phyloP scores from a whole-genome alignment of 345 rosid species.

The Litchi chinensis region DNA sequence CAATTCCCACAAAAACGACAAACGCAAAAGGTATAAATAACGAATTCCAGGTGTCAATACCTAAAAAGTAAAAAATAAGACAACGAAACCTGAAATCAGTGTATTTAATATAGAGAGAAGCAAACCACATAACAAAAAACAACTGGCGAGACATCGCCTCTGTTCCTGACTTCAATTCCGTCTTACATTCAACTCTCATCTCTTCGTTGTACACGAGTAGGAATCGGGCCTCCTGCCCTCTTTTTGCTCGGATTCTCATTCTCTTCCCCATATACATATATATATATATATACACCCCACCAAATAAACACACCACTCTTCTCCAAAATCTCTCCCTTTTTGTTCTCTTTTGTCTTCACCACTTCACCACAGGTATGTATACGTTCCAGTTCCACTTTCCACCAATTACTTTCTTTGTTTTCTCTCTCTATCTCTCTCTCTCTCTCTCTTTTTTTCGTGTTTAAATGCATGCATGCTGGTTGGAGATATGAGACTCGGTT shows the following conservation, averaged over 20 bases:
- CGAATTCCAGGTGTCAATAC: background rate
- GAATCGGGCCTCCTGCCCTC: conserved; percentile 19
- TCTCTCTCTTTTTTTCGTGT: background rate
- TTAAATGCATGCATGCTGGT: background rate
- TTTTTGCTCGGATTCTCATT: background rate
- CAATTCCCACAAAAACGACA: no score
- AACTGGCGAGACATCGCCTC: background rate
- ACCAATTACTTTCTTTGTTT: background rate
- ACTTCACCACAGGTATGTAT: background rate
- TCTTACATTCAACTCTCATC: background rate
- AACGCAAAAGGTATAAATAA: background rate
- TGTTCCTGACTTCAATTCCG: background rate
- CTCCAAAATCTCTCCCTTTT: background rate
- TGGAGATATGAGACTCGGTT: background rate
- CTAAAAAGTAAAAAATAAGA: no score
- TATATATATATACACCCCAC: no score
- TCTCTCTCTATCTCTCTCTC: no score
- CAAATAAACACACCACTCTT: background rate
- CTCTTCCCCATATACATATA: background rate
- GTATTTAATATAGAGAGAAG: background rate
- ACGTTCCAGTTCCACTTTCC: background rate
- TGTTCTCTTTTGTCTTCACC: background rate
- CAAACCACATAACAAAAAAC: background rate
- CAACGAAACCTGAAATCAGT: background rate
- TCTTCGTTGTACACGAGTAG: background rate